phyloP scores from a whole-genome alignment of 306 rosid genomes.

The Dryas alaskensis region DNA sequence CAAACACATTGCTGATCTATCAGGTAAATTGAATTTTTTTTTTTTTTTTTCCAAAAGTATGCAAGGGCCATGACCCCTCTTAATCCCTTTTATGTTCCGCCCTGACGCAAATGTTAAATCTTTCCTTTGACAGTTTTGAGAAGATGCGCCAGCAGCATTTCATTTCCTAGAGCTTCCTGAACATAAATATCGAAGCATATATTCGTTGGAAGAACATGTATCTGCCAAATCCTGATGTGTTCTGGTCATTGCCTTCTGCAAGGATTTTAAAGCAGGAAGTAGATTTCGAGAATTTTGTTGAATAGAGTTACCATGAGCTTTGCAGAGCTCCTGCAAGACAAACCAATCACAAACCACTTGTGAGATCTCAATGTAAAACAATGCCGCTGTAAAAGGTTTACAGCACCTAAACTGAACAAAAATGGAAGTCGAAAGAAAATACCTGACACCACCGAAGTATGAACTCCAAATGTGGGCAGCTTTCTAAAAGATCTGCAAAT shows the following conservation, averaged over 20 bases:
- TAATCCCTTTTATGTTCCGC: too few relatives aligned
- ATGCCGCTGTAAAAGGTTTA: neutral
- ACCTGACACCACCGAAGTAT: constrained; percentile 89
- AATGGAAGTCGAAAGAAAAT: neutral
- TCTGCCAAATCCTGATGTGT: constrained; percentile 84
- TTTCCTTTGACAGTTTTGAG: neutral
- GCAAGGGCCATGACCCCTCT: too few relatives aligned
- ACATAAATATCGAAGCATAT: constrained; percentile 70
- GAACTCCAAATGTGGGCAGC: constrained; percentile 85
- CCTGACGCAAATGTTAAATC: neutral
- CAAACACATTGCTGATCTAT: too few relatives aligned
- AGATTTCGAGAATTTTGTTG: constrained; percentile 66
- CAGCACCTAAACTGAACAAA: neutral
- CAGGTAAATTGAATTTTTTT: too few relatives aligned
- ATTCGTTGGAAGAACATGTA: constrained; percentile 87
- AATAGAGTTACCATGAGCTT: constrained; percentile 69
- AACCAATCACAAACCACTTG: constrained; percentile 18
- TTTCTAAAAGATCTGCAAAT: constrained; percentile 79
- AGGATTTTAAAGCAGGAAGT: constrained; percentile 79
- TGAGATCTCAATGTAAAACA: constrained; percentile 14
- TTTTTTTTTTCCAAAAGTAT: too few relatives aligned
- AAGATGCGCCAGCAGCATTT: neutral
- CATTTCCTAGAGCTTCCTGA: constrained; percentile 47
- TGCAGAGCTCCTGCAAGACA: constrained; percentile 74
- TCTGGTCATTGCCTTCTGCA: constrained; percentile 73